Conservation (phyloP, 1,284 basidiomycete species). For the Farysia itapuensis region DNA sequence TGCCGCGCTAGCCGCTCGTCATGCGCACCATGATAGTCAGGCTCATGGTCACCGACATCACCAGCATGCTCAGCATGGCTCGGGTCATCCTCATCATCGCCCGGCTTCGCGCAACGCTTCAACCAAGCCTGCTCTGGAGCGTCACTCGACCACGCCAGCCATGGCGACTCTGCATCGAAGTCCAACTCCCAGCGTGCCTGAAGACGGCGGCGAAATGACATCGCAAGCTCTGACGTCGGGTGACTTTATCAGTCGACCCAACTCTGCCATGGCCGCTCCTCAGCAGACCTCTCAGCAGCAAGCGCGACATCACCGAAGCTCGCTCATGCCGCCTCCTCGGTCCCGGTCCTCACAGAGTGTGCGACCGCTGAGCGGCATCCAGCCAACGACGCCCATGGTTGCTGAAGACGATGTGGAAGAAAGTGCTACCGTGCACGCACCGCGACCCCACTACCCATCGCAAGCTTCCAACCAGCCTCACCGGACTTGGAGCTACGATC, state of each 20-base stretch:
- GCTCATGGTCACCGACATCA: conserved; percentile 18
- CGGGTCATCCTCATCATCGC: not conserved
- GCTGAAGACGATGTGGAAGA: conserved; percentile 3
- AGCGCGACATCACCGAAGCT: conserved; percentile 15
- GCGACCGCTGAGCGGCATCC: conserved; percentile 3
- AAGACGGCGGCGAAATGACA: conserved; percentile 52
- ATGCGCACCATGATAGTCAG: conserved; percentile 4
- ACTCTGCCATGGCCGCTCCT: conserved; percentile 14
- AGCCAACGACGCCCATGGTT: conserved; percentile 6
- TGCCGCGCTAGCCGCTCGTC: conserved; percentile 18
- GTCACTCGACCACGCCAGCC: conserved; percentile 44
- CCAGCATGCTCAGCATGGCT: conserved; percentile 14
- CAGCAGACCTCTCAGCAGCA: too few relatives aligned
- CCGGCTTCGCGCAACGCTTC: conserved; percentile 1
- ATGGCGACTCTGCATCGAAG: conserved; percentile 36
- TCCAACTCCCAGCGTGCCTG: conserved; percentile 45
- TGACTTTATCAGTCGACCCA: conserved; percentile 28
- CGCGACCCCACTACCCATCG: too few relatives aligned
- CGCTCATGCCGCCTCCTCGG: conserved; percentile 30
- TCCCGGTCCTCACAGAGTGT: conserved; percentile 21
- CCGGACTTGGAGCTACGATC: conserved; percentile 40
- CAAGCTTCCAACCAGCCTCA: too few relatives aligned
- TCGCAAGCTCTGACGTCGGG: conserved; percentile 27
- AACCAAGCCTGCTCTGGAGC: conserved; percentile 6
- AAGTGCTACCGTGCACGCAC: too few relatives aligned